phyloP scores from a whole-genome alignment of 2,329 filamentous ascomycete species.

The Aureobasidium sp. region DNA sequence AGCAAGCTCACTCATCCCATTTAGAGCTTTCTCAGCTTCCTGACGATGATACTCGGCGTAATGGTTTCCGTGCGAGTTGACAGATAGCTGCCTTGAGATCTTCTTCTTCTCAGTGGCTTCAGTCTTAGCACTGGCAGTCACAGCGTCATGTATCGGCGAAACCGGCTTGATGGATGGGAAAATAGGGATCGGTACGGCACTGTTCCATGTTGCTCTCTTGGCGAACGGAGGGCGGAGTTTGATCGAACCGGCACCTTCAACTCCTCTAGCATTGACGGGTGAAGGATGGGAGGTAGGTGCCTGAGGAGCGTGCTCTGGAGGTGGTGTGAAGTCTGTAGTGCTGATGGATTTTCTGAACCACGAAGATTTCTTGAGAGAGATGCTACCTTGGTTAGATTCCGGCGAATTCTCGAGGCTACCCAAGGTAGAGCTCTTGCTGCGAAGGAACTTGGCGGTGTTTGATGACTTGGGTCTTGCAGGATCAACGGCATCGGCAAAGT shows the following conservation, averaged over 20 bases:
- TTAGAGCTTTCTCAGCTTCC: constrained; percentile 84
- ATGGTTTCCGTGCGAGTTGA: constrained; percentile 86
- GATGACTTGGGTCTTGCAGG: constrained; percentile 89
- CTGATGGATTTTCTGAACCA: constrained; percentile 98
- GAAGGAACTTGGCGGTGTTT: constrained; percentile 71
- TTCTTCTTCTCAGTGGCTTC: constrained; percentile 73
- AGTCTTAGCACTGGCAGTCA: constrained; percentile 50
- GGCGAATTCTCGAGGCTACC: constrained; percentile 56
- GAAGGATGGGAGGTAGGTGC: constrained; percentile 28
- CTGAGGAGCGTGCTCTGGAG: constrained; percentile 44
- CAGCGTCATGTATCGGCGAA: constrained; percentile 89
- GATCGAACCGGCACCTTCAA: constrained; percentile 34
- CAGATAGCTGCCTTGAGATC: constrained; percentile 86
- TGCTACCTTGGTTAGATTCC: constrained; percentile 44
- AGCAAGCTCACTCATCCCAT: constrained; percentile 65
- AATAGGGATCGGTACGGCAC: constrained; percentile 91
- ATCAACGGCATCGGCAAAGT: constrained; percentile 86
- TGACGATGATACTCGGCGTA: constrained; percentile 73
- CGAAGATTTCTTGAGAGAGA: constrained; percentile 70
- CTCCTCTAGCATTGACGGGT: constrained; percentile 34
- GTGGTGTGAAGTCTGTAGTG: constrained; percentile 61
- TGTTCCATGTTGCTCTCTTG: constrained; percentile 92
- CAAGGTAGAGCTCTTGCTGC: constrained; percentile 83
- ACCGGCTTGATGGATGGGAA: constrained; percentile 89
- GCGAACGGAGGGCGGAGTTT: constrained; percentile 51